Evolutionary conservation across 352 stramenopile genomes (phyloP).

Genomic region (Globisporangium nodosum): DNA sequence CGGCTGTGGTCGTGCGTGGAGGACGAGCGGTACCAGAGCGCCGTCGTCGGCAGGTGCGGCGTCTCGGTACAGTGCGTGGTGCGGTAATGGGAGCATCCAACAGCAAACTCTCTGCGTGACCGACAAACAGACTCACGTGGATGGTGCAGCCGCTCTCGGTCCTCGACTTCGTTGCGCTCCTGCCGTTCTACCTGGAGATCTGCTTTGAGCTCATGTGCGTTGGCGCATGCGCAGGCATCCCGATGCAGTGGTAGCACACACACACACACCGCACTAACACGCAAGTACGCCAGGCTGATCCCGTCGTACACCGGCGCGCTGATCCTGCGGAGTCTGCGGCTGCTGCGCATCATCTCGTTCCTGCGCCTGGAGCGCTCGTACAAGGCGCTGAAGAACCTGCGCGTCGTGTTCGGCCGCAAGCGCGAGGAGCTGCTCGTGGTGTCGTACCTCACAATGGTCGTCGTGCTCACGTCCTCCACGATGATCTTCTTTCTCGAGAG

Average conservation of each 20-base stretch:
- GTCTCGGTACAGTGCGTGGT: not conserved
- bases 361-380: constrained; percentile 56
- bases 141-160: constrained; percentile 51
- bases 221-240: constrained; percentile 2
- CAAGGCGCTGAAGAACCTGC: constrained; percentile 51
- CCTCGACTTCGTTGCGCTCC: constrained; percentile 44
- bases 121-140: constrained; percentile 35
- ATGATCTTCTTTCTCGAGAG: constrained; percentile 67
- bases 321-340: constrained; percentile 45
- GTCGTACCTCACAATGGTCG: constrained; percentile 44
- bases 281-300: constrained; percentile 5
- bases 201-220: constrained; percentile 34
- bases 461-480: constrained; percentile 53
- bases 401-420: constrained; percentile 45
- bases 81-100: too few species aligned
- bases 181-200: constrained; percentile 62
- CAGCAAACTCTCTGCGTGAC: not conserved
- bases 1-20: constrained; percentile 61
- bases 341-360: constrained; percentile 56
- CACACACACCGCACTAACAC: not conserved
- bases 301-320: constrained; percentile 34
- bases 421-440: constrained; percentile 62
- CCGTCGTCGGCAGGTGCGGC: constrained; percentile 31
- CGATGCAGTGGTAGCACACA: not conserved
- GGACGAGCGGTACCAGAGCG: constrained; percentile 37